These are phyloP conservation scores for Effrenium voratum DNA, from an alignment of 73 alveolate genomes.

Conservation along the genomic window DNA sequence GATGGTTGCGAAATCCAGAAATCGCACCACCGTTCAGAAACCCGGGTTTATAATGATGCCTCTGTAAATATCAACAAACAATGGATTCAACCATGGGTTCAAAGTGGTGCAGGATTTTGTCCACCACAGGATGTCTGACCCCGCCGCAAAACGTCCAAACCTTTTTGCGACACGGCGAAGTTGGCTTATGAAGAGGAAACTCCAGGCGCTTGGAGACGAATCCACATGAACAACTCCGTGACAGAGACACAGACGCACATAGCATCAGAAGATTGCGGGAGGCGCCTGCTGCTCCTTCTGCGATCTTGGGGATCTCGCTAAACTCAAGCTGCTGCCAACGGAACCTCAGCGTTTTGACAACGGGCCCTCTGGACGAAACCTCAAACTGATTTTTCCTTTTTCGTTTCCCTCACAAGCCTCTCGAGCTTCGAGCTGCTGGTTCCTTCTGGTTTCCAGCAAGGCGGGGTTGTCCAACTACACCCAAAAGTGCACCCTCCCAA, in stretches of 20 bases:
- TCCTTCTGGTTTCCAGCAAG: too few species aligned
- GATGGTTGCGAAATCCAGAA: not conserved
- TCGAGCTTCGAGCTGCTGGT: too few species aligned
- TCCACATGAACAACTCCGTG: not conserved
- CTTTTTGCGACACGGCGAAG: not conserved
- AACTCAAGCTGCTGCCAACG: constrained; percentile 91
- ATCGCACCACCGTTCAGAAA: not conserved
- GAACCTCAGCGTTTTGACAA: too few species aligned
- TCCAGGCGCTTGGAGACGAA: not conserved
- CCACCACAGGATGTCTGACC: not conserved
- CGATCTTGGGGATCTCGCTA: constrained; percentile 58
- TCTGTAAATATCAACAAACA: not conserved
- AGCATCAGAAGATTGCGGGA: not conserved
- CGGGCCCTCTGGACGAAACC: too few species aligned
- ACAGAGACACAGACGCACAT: not conserved
- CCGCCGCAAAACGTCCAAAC: not conserved
- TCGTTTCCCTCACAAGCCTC: too few species aligned
- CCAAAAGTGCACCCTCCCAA: too few species aligned
- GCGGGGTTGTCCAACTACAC: too few species aligned
- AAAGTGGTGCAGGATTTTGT: not conserved
- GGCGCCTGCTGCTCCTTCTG: not conserved
- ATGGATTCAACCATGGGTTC: not conserved
- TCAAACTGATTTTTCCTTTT: too few species aligned
- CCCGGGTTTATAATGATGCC: not conserved
- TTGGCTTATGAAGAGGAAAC: not conserved